Percentiles rank a stretch among this genome's conserved stretches.
phyloP scores from a whole-genome alignment of 2,329 filamentous ascomycete genomes.

The Bipolaris bicolor region DNA sequence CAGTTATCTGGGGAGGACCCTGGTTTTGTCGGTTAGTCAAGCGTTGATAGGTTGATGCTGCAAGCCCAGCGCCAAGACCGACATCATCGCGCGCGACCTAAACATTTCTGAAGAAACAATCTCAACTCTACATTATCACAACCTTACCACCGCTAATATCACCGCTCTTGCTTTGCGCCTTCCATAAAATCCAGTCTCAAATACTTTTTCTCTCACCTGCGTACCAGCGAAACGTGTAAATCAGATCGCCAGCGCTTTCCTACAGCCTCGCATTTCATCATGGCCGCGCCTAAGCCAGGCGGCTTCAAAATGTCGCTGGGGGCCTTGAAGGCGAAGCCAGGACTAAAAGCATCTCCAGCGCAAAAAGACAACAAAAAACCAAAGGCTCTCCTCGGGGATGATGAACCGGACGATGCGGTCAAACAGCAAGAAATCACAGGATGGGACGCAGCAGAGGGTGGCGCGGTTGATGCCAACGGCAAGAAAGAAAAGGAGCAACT shows the following conservation, averaged over 20 bases:
- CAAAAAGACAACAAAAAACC: conserved; percentile 34
- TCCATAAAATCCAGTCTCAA: neutral
- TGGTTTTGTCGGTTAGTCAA: no score
- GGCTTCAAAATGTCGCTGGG: conserved; percentile 48
- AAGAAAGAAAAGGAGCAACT: conserved; percentile 51
- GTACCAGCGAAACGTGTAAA: neutral
- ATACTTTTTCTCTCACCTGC: neutral
- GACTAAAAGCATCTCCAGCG: conserved; percentile 27
- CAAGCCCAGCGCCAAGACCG: conserved; percentile 24
- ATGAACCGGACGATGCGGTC: conserved; percentile 37
- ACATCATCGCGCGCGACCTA: conserved; percentile 32
- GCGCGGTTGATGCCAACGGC: conserved; percentile 52
- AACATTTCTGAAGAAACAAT: conserved; percentile 16
- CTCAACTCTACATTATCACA: conserved; percentile 1
- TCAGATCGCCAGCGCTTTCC: conserved; percentile 4
- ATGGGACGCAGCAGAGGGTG: conserved; percentile 59
- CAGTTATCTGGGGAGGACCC: neutral
- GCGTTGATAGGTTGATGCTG: neutral
- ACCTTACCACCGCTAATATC: neutral
- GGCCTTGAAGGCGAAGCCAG: conserved; percentile 36
- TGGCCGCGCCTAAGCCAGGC: conserved; percentile 40
- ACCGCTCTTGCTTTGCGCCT: neutral
- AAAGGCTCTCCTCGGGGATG: conserved; percentile 39
- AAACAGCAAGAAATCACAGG: conserved; percentile 56
- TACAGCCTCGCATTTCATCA: conserved; percentile 30